Evolutionary conservation across 371 early-diverging fungal species (phyloP), one percentile per base, ranked within the genome.

Genomic region (Mucor saturninus): DNA sequence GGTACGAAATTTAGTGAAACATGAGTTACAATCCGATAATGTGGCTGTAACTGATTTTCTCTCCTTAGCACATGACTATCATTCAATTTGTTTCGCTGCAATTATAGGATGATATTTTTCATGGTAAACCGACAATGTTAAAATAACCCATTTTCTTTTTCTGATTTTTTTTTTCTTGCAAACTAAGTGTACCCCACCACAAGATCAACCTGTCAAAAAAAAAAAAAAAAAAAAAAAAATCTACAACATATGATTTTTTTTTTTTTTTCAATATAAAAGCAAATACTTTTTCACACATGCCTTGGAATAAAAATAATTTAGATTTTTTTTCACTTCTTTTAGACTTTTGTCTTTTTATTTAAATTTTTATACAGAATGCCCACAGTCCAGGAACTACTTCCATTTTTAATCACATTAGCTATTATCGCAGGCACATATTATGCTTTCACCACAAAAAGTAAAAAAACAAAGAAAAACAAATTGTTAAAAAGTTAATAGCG

Each of bases 381-480:
- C n/a, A 45, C 58, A 28, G 28, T 52, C 14, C 64, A 64, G 31
- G 64, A 64, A 35, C 35, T 61, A 35, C 43, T 61, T 30, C 66
- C 66, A 29, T 46, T 42, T 52, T 38, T 56, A 50, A 30, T 56
- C 3, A 43, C 57, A 3, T 32, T 62, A 11, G 21, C 31, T 40
- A 42, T 62, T 8, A 57, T 61, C 14, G 28, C 45, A 8, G 56
- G 30, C 40, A 65, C 66, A 30, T 59, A 56, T 56, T 56, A 48
- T 51, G 31, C 40, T 49, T 51, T 65, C 3, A 59, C 56, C 3
- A 39, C 50, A 21, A 65, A 60, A 60, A 65, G 55, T 55, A 65
- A 60, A 39, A 13, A n/a, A 38, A 39, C n/a, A 26, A 46, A 31
- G n/a, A 38, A 43, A 13, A 13, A 10, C 28, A 26, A 30, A 28